Evolutionary conservation across 2,329 filamentous ascomycete genomes (phyloP), one percentile per base, ranked within the genome.

Genomic region (Penicillium occitanis): DNA sequence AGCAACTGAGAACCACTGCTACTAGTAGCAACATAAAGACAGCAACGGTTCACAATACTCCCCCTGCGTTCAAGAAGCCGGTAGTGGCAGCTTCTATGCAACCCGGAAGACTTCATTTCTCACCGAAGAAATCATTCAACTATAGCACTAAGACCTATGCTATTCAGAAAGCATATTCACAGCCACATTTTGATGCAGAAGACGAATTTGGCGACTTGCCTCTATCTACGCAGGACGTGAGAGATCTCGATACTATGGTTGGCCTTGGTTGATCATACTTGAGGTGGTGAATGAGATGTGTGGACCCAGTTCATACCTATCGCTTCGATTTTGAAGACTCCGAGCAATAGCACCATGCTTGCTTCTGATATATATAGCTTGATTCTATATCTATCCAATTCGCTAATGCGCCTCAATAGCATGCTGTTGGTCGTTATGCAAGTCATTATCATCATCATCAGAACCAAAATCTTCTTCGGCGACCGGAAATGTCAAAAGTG

Each of bases 401-500:
- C 11, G 35, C 61, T 60, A 64, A 63, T 61, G 59, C 25, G 65
- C 59, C 25, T 64, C 62, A 57, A 68, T 64, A 17, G 53, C 61
- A 48, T 57, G 61, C 37, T 65, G 65, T 37, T 63, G 46, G 25
- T 42, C 28, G 37, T 60, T 51, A 50, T 65, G 53, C 35, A 61
- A 17, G 42, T 40, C 46, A 48, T 65, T 55, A 50, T 70, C 64
- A 46, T 68, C 70, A 17, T 74, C 80, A 33, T 83, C 81, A 8
- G 81, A 88, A 1, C 90, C 88, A 40, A 93, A 89, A 69, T 96
- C 91, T 53, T 96, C 82, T 70, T 96, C 93, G 19, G 87, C 81
- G 44, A 98, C 85, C 0, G 95, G 93, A 76, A 93, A 99, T 13
- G 94, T 97, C 69, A 97, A 81, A 33, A 97, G 90, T 1, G 93